Base-by-base conservation (phyloP, 169 alveolate species). In the Plasmodium malariae region DNA sequence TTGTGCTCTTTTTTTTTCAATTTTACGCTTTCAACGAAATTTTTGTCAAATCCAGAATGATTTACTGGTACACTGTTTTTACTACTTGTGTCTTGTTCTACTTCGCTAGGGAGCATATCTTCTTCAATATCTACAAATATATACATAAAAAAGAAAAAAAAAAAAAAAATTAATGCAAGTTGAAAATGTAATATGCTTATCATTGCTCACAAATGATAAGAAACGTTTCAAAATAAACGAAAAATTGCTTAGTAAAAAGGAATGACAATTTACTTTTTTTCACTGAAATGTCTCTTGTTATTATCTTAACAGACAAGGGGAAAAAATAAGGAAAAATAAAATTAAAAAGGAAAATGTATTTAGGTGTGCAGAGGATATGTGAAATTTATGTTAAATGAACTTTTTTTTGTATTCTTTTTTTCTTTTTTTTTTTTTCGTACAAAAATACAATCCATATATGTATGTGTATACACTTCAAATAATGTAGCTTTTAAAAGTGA, bases 1-100 rank as follows among this genome's bases (percentile, higher is more conserved):
- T n/a, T n/a, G n/a, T n/a, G n/a, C n/a, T 30, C 19, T 14, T 17
- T 34, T 45, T 48, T 26, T 26, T 80, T 65, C 34, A 24, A 21
- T 19, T 80, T 40, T 80, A 57, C 73, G 21, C 90, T 63, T 63
- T 80, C 76, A 19, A 63, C 12, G 36, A 28, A 0, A 26, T 67
- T 24, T 51, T 37, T 43, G 5, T 30, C 49, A 32, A 12, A 24
- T 69, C 49, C 57, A 3, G 14, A 24, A 40, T 21, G 40, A n/a
- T 43, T 65, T 32, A 60, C 21, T 43, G 36, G 65, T 65, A 43
- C 63, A 59, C 72, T 80, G 37, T 54, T 21, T 17, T 2, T 34
- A 5, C 12, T 57, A 24, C 63, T 67, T 7, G 17, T 37, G 1
- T 76, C 57, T 36, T 45, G 11, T 2, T 60, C 69, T 43, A 36